Evolutionary conservation across 78 protist genomes (phyloP).

Genomic region (Creolimax fragrantissima): DNA sequence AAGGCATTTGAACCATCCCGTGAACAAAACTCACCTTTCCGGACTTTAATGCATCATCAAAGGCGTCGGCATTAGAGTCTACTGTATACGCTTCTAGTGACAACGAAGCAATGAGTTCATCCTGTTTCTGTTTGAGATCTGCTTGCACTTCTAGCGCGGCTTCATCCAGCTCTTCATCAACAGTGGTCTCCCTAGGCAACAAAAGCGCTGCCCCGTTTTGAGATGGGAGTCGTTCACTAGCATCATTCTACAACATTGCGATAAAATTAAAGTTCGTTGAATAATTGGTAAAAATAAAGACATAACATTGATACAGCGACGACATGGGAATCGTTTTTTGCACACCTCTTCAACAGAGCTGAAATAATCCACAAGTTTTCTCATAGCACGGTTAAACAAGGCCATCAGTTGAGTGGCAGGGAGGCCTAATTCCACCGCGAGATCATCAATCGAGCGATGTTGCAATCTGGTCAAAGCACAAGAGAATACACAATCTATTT

Average conservation of each 20-base stretch:
- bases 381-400: neutral
- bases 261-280: too few relatives aligned
- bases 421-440: neutral
- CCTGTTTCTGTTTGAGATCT: neutral
- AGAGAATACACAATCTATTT: neutral
- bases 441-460: neutral
- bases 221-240: neutral
- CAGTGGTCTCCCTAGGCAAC: neutral
- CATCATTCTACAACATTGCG: too few relatives aligned
- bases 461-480: neutral
- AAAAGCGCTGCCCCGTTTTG: neutral
- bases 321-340: neutral
- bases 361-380: neutral
- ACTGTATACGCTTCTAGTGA: neutral
- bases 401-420: slow-evolving; percentile 9
- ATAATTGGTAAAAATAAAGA: too few relatives aligned
- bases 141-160: neutral
- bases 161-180: slow-evolving; percentile 1
- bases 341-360: neutral
- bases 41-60: neutral
- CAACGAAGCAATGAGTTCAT: neutral
- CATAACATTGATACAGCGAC: neutral
- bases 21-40: neutral
- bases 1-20: too few relatives aligned
- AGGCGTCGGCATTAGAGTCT: neutral